Percentiles rank a stretch among this genome's conserved stretches.
phyloP scores from a whole-genome alignment of 2,329 filamentous ascomycete species.

The Sarocladium oryzae region DNA sequence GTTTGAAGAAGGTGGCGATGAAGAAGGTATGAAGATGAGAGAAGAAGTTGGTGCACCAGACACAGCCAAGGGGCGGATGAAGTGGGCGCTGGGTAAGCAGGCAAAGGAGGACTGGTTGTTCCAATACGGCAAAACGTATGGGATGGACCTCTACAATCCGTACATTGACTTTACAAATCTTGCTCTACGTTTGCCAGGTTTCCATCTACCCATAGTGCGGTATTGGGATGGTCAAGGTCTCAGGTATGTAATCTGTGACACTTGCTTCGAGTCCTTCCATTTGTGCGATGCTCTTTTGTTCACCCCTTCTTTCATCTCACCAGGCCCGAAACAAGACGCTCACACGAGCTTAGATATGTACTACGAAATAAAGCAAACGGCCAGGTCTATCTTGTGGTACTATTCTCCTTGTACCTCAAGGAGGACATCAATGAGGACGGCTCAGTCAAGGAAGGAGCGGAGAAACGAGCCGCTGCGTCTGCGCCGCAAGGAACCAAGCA shows the following conservation, averaged over 20 bases:
- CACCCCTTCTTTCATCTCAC: slow-evolving; percentile 12
- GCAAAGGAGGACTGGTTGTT: slow-evolving; percentile 50
- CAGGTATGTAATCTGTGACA: slow-evolving; percentile 46
- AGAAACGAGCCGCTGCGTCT: slow-evolving; percentile 18
- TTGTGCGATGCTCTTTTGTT: slow-evolving; percentile 15
- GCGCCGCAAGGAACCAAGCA: neutral
- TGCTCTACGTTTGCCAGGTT: slow-evolving; percentile 64
- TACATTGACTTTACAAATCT: slow-evolving; percentile 81
- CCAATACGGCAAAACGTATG: slow-evolving; percentile 45
- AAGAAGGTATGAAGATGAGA: slow-evolving; percentile 42
- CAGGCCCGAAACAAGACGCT: slow-evolving; percentile 47
- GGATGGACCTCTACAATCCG: slow-evolving; percentile 75
- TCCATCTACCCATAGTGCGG: slow-evolving; percentile 64
- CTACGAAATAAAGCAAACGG: slow-evolving; percentile 72
- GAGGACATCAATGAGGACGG: slow-evolving; percentile 58
- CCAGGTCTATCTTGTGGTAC: slow-evolving; percentile 71
- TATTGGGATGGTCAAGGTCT: slow-evolving; percentile 77
- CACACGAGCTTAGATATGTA: slow-evolving; percentile 85
- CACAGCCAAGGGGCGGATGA: slow-evolving; percentile 47
- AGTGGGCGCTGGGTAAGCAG: slow-evolving; percentile 46
- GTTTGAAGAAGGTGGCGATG: slow-evolving; percentile 61
- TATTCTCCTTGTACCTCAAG: slow-evolving; percentile 70
- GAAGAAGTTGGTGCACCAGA: slow-evolving; percentile 43
- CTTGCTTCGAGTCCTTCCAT: slow-evolving; percentile 10
- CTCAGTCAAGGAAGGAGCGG: slow-evolving; percentile 38